Percentiles rank a stretch among this genome's conserved stretches.
phyloP scores from a whole-genome alignment of 2,329 filamentous ascomycete genomes.

The Fusarium nelsonii region DNA sequence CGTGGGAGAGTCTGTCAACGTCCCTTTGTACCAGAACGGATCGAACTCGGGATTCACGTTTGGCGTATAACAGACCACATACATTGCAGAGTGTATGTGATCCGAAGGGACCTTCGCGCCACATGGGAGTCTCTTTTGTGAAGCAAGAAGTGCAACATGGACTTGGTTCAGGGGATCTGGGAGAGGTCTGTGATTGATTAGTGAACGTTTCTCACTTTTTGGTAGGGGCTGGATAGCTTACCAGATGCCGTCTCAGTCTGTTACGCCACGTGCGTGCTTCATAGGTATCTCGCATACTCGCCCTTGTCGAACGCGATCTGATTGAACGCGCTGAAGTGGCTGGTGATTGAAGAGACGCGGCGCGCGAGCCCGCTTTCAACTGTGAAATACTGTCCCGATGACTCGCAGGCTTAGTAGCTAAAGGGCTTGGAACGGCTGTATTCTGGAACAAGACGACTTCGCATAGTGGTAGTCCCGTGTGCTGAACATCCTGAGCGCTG shows the following conservation, averaged over 20 bases:
- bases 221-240: background rate
- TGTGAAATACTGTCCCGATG: background rate
- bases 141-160: conserved; percentile 30
- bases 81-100: conserved; percentile 29
- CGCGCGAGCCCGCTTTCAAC: background rate
- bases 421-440: conserved; percentile 5
- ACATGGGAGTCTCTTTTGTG: conserved; percentile 21
- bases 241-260: conserved; percentile 17
- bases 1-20: background rate
- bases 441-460: conserved; percentile 22
- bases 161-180: background rate
- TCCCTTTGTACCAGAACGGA: background rate
- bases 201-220: background rate
- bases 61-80: conserved; percentile 19
- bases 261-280: conserved; percentile 31
- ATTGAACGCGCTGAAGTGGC: conserved; percentile 4
- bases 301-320: conserved; percentile 6
- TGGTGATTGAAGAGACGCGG: conserved; percentile 6
- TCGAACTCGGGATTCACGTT: conserved; percentile 7
- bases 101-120: conserved; percentile 24
- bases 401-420: conserved; percentile 1
- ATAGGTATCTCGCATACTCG: conserved; percentile 14
- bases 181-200: conserved; percentile 6
- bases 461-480: conserved; percentile 9
- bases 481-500: conserved; percentile 9